Evolutionary conservation across 495 filamentous ascomycete genomes (phyloP).

Genomic region (Tuber melanosporum): DNA sequence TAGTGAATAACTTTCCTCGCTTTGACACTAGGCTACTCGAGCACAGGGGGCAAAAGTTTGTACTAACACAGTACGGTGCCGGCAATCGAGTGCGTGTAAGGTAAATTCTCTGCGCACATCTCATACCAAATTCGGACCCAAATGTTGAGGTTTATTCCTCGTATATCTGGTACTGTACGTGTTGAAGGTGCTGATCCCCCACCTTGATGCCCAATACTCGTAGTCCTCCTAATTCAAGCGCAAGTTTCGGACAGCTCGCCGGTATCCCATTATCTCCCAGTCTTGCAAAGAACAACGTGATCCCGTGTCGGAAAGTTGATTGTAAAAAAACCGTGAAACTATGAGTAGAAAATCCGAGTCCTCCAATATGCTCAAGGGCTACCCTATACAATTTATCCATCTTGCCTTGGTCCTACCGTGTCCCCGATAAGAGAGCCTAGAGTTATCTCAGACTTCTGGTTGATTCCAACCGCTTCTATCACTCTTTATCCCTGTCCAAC

Average conservation of each 20-base stretch:
- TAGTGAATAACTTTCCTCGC: neutral
- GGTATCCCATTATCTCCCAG: neutral
- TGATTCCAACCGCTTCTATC: neutral
- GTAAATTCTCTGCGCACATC: no score
- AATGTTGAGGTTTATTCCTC: no score
- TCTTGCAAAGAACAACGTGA: neutral
- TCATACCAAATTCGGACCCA: no score
- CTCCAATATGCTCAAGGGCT: neutral
- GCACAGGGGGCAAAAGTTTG: no score
- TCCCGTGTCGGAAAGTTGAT: neutral
- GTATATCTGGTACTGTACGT: no score
- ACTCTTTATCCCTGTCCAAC: neutral
- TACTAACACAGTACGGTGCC: no score
- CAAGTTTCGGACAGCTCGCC: neutral
- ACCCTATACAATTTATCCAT: neutral
- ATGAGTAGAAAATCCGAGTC: neutral
- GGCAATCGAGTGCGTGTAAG: no score
- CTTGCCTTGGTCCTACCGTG: neutral
- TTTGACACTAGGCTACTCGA: neutral
- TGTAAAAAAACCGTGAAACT: neutral
- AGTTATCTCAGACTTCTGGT: neutral
- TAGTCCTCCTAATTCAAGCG: neutral
- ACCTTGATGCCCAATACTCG: neutral
- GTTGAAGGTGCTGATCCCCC: neutral
- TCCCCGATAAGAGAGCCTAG: neutral